Percentiles rank a stretch among this genome's conserved stretches.
These are phyloP conservation scores for Talaromyces albobiverticillius DNA, from an alignment of 2,329 filamentous ascomycete species.

Conservation along the genomic window DNA sequence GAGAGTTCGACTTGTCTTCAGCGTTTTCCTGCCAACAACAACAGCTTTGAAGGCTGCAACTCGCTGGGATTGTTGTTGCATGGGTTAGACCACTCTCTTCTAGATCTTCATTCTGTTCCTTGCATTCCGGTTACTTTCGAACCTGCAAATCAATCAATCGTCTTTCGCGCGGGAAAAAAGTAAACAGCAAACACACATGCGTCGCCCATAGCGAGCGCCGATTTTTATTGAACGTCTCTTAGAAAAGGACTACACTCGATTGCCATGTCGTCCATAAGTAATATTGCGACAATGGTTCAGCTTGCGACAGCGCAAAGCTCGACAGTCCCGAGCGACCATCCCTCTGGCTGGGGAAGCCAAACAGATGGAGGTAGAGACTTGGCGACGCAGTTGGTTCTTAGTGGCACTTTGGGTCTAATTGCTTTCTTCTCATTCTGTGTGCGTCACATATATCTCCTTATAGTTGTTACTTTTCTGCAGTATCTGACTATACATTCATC, in stretches of 20 bases:
- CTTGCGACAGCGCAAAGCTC: not conserved
- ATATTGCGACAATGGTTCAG: not conserved
- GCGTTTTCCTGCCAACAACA: constrained; percentile 26
- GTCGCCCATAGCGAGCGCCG: not conserved
- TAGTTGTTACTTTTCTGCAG: not conserved
- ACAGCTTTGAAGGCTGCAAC: not conserved
- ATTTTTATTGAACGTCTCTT: not conserved
- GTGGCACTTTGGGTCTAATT: constrained; percentile 38
- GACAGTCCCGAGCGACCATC: constrained; percentile 6
- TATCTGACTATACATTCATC: not conserved
- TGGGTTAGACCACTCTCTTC: not conserved
- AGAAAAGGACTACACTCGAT: not conserved
- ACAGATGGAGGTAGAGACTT: constrained; percentile 34
- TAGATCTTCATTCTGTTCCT: not conserved
- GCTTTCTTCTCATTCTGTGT: constrained; percentile 49
- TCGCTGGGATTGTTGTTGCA: not conserved
- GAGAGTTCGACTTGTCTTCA: no score
- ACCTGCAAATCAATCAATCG: not conserved
- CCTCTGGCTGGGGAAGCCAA: constrained; percentile 28
- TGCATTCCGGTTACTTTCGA: not conserved
- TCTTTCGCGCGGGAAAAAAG: not conserved
- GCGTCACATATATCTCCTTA: constrained; percentile 18
- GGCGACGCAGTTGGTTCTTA: constrained; percentile 44
- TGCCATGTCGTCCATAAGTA: not conserved
- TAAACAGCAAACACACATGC: not conserved